Percentiles rank a stretch among this genome's conserved stretches.
Conservation (phyloP, 768 basidiomycete genomes). For the Psilocybe cubensis region DNA sequence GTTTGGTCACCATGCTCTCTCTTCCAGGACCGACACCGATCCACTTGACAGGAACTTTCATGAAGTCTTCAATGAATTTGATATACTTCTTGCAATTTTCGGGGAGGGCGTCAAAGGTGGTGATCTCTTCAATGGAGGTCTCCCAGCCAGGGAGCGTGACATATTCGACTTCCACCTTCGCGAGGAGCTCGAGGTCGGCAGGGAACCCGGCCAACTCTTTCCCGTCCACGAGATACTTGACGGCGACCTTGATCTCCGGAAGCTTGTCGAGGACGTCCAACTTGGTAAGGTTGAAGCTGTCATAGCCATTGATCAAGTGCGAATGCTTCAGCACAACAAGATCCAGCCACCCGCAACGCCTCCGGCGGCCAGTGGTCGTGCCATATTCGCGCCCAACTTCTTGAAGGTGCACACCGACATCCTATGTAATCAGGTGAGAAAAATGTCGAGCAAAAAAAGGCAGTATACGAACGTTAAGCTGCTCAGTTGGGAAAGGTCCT, state of each 20-base stretch:
- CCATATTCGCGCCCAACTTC: slow-evolving; percentile 94
- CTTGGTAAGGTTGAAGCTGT: slow-evolving; percentile 92
- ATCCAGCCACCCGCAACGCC: slow-evolving; percentile 98
- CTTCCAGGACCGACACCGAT: slow-evolving; percentile 91
- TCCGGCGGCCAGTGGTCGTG: slow-evolving; percentile 87
- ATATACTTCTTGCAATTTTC: slow-evolving; percentile 86
- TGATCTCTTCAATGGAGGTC: slow-evolving; percentile 65
- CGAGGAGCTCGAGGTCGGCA: slow-evolving; percentile 85
- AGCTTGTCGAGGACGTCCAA: slow-evolving; percentile 90
- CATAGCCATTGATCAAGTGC: slow-evolving; percentile 94
- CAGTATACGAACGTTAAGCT: slow-evolving; percentile 69
- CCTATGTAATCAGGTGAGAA: slow-evolving; percentile 43
- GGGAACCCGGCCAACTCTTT: slow-evolving; percentile 85
- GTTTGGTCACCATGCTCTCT: slow-evolving; percentile 66
- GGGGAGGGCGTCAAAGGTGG: slow-evolving; percentile 75
- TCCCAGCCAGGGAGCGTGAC: slow-evolving; percentile 93
- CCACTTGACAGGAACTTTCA: slow-evolving; percentile 82
- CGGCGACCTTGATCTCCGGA: slow-evolving; percentile 84
- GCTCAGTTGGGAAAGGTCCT: slow-evolving; percentile 97
- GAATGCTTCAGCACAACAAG: slow-evolving; percentile 95
- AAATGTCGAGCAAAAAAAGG: neutral
- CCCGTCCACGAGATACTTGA: slow-evolving; percentile 79
- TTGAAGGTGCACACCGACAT: slow-evolving; percentile 85
- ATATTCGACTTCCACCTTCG: slow-evolving; percentile 82
- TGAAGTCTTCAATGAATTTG: slow-evolving; percentile 78